Evolutionary conservation across 2,329 filamentous ascomycete genomes (phyloP).

Genomic region (Paecilomyces variotii): DNA sequence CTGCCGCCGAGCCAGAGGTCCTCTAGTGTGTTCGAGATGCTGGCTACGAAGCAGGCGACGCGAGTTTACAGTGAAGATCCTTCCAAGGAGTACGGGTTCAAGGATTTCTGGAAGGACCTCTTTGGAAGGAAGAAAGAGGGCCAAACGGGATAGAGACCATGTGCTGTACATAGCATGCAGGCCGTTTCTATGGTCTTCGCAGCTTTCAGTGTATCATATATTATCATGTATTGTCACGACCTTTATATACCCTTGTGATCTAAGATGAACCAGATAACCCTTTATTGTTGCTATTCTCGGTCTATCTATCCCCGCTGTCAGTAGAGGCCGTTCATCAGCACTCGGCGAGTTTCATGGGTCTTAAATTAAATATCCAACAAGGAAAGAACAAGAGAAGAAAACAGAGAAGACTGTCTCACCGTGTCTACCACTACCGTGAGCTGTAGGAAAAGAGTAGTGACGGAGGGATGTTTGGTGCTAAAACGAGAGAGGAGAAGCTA

Average conservation of each 20-base stretch:
- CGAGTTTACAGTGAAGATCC: conserved; percentile 66
- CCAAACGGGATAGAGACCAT: conserved; percentile 2
- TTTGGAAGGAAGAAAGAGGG: conserved; percentile 37
- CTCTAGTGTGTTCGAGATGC: conserved; percentile 53
- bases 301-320: background rate
- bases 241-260: background rate
- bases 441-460: no score
- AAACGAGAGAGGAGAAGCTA: no score
- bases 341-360: no score
- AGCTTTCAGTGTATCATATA: background rate
- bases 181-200: background rate
- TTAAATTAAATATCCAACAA: no score
- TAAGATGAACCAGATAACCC: background rate
- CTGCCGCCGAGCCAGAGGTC: conserved; percentile 20
- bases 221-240: background rate
- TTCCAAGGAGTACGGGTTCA: conserved; percentile 70
- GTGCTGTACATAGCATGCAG: conserved; percentile 1
- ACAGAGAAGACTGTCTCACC: no score
- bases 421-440: no score
- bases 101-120: conserved; percentile 81
- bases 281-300: background rate
- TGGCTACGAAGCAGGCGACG: conserved; percentile 42
- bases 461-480: no score
- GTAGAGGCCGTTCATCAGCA: no score
- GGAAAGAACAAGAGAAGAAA: no score